Evolutionary conservation across 148 eudicot genomes (phyloP).

Genomic region (Camellia granthamiana): DNA sequence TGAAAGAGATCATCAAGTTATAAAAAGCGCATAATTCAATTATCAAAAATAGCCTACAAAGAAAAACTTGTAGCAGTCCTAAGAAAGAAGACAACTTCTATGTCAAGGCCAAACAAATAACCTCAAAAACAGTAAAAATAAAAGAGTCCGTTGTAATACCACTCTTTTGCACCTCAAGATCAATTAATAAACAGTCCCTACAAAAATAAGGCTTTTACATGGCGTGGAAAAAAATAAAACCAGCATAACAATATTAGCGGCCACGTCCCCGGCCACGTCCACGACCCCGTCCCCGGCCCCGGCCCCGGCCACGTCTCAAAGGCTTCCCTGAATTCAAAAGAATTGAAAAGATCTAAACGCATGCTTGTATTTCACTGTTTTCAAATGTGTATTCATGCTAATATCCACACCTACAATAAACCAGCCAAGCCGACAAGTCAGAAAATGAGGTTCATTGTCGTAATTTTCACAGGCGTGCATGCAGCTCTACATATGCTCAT

Average conservation of each 20-base stretch:
- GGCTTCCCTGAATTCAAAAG: slow-evolving; percentile 36
- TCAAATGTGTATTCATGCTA: slow-evolving; percentile 80
- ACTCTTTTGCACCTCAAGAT: neutral
- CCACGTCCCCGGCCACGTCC: slow-evolving; percentile 57
- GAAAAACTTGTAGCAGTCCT: too few species aligned
- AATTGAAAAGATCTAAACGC: neutral
- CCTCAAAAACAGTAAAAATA: too few species aligned
- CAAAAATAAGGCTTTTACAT: neutral
- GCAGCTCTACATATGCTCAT: too few species aligned
- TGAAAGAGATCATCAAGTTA: neutral
- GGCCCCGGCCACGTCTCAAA: slow-evolving; percentile 55
- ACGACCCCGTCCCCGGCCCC: too few species aligned
- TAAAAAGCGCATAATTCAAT: neutral
- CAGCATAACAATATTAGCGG: slow-evolving; percentile 21
- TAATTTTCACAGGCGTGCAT: too few species aligned
- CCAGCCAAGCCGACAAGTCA: neutral
- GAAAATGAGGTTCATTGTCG: too few species aligned
- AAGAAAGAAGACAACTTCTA: too few species aligned
- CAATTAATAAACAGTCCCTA: neutral
- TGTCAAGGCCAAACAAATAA: too few species aligned
- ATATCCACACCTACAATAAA: slow-evolving; percentile 56
- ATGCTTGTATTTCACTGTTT: slow-evolving; percentile 78
- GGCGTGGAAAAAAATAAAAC: neutral
- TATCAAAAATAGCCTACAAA: too few species aligned
- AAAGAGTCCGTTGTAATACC: neutral